Base-by-base conservation (phyloP, 2,329 filamentous ascomycete species). In the Pseudocercospora macadamiae region DNA sequence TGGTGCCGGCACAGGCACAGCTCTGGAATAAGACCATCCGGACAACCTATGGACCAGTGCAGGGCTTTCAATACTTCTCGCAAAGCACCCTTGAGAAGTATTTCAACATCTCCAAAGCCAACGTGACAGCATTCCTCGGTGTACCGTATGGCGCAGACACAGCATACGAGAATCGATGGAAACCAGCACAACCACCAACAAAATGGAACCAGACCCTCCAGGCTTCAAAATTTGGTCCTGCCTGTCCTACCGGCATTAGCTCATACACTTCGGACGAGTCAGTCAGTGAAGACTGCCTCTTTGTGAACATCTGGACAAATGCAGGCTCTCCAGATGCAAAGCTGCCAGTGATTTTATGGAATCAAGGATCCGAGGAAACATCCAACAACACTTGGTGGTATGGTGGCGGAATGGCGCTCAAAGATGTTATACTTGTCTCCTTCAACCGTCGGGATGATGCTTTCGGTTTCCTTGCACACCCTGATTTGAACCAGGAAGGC, bases 381-480 rank as follows among this genome's bases (percentile, higher is more conserved):
- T 44, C 34, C 25, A 51, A 55, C 14, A 44, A 36, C 18, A 4
- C 56, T 16, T 54, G 34, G 48, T 59, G 49, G 34, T 45, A 59
- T 44, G 51, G 51, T 4, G 34, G 28, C 16, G 16, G 37, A n/a
- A 28, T 55, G 34, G 56, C 56, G 23, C 5, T 39, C 14, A 44
- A 52, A 53, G 51, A 55, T 51, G 57, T 87, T 32, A 73, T 88
- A 34, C 80, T 77, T 23, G 77, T 87, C 56, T 81, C 78, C 70
- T 80, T 86, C 70, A 83, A 83, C 74, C 83, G 88, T 69, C 80
- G 87, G 2, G 79, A 89, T 55, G 86, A 86, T 4, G 81, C 83
- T 7, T 76, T 91, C 64, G 89, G 89, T 0, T 91, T 91, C 72
- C 71, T 89, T 34, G 82, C 84, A 8, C 85, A 80, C 10, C 71